Base-by-base conservation (phyloP, 768 basidiomycete species). In the Russula earlei region DNA sequence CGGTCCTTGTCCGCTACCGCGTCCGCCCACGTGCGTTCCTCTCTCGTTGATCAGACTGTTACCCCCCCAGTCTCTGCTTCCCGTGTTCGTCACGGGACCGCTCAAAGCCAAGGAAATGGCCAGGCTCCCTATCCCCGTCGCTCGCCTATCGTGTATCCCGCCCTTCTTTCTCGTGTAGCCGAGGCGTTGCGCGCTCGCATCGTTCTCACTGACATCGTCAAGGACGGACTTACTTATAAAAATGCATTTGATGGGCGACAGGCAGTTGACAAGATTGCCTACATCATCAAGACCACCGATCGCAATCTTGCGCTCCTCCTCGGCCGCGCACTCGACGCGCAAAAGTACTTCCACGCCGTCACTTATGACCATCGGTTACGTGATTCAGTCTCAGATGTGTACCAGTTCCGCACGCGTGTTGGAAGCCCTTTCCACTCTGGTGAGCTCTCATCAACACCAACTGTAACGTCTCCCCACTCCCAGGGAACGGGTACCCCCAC, bases 271-370 rank as follows among this genome's bases (percentile, higher is more conserved):
- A 91, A 92, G 72, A 91, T 99, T 62, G 87, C 92, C 14, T 92
- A 96, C 67, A 95, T 99, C 67, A 96, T 98, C 78, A 94, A 94
- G 72, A 98, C 96, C 3, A 91, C 93, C 6, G 96, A 99, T 71
- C 80, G 96, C 14, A 98, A 96, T 70, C 78, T 99, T 25, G 96
- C 96, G 11, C 73, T 98, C 43, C 76, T 99, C 2, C 79, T 98
- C n/a, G 96, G 96, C 5, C 81, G 96, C 40, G 93, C 96, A 3
- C 75, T 99, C 51, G 96, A 98, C 66, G 87, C 94, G 9, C 96
- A 98, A 69, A 98, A 98, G 72, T 98, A 92, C 72, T 98, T 99
- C 68, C 96, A 99, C 66, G 96, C 98, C 66, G 96, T 99, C 62
- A 97, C 96, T 9, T 99, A 98, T 67, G 95, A 97, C 66, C 96